Evolutionary conservation across 139 green algal species (phyloP).

Genomic region (Bryopsis sp.): DNA sequence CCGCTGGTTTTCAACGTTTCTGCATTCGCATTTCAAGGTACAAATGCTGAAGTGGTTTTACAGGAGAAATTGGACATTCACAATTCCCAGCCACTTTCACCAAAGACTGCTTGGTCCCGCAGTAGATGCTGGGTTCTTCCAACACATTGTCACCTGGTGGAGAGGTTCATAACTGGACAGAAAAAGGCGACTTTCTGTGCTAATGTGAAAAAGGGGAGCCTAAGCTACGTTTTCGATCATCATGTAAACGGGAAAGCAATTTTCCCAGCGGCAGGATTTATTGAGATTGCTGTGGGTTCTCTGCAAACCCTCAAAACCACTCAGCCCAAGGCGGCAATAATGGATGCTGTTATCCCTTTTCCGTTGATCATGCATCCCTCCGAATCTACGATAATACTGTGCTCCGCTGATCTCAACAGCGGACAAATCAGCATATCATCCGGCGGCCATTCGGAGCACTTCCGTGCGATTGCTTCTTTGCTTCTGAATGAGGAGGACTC

Average conservation of each 20-base stretch:
- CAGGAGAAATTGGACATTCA: no score
- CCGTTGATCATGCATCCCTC: neutral
- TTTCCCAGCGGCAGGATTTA: slow-evolving; percentile 3
- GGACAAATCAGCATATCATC: neutral
- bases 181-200: no score
- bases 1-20: neutral
- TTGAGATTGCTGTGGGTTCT: neutral
- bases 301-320: neutral
- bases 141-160: no score
- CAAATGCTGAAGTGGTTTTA: slow-evolving; percentile 64
- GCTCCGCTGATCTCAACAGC: neutral
- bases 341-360: neutral
- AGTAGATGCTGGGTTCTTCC: no score
- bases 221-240: neutral
- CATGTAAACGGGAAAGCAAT: neutral
- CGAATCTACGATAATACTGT: neutral
- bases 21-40: slow-evolving; percentile 34
- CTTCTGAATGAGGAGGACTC: no score
- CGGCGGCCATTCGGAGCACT: no score
- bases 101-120: no score
- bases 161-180: no score
- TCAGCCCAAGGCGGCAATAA: neutral
- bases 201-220: neutral
- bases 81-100: no score
- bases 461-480: no score